Evolutionary conservation across 1,284 basidiomycete species (phyloP).

Genomic region (Mrakiaceae sp.): DNA sequence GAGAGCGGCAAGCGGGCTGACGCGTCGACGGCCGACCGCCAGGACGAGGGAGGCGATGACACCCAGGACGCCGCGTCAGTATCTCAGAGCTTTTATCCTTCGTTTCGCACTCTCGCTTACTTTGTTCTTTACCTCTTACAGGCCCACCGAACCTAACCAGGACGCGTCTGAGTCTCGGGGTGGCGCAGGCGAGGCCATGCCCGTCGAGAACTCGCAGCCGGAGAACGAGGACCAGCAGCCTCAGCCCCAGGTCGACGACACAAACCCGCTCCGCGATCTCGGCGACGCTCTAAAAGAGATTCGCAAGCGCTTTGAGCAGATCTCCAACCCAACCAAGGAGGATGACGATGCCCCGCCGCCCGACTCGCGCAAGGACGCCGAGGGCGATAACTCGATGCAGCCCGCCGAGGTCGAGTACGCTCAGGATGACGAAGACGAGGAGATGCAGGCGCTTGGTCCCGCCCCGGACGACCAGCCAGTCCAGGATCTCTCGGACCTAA

Average conservation of each 20-base stretch:
- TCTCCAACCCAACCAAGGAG: slow-evolving; percentile 46
- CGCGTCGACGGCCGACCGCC: slow-evolving; percentile 23
- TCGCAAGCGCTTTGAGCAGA: slow-evolving; percentile 71
- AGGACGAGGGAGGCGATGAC: slow-evolving; percentile 20
- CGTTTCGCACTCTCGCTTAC: neutral
- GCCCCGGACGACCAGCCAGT: slow-evolving; percentile 64
- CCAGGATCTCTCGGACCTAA: slow-evolving; percentile 68
- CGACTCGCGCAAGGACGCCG: slow-evolving; percentile 28
- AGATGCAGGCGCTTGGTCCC: slow-evolving; percentile 82
- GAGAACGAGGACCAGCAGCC: slow-evolving; percentile 17
- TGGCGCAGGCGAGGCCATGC: slow-evolving; percentile 14
- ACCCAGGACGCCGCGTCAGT: slow-evolving; percentile 23
- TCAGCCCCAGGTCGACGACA: slow-evolving; percentile 21
- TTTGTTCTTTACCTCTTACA: neutral
- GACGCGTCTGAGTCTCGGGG: slow-evolving; percentile 14
- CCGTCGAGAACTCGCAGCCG: slow-evolving; percentile 5
- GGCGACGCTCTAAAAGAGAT: slow-evolving; percentile 82
- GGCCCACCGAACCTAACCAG: slow-evolving; percentile 9
- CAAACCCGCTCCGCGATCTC: slow-evolving; percentile 65
- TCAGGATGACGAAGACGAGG: slow-evolving; percentile 57
- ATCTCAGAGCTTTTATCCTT: neutral
- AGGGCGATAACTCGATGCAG: slow-evolving; percentile 12
- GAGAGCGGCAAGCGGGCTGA: slow-evolving; percentile 27
- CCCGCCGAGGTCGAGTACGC: slow-evolving; percentile 69
- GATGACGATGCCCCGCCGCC: slow-evolving; percentile 33